phyloP scores from a whole-genome alignment of 2,329 filamentous ascomycete genomes.

The Alternaria novae-zelandiae region DNA sequence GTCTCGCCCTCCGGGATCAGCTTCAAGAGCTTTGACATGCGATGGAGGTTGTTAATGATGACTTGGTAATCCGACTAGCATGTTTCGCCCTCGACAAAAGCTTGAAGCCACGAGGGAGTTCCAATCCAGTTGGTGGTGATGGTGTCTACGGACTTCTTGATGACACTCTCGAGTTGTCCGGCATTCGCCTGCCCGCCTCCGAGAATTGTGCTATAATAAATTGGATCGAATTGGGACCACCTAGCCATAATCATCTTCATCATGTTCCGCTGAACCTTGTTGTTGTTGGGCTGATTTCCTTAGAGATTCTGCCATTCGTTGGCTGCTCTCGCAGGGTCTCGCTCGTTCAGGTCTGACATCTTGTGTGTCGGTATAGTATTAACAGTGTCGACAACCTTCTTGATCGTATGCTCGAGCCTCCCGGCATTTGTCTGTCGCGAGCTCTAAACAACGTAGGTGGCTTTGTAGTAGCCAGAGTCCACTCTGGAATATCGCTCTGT shows the following conservation, averaged over 20 bases:
- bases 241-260: too few species aligned
- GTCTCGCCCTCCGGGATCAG: neutral
- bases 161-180: neutral
- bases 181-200: neutral
- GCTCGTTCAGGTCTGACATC: too few species aligned
- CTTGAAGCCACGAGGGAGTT: neutral
- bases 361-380: too few species aligned
- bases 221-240: too few species aligned
- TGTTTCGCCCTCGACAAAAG: neutral
- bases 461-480: neutral
- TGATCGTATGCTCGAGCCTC: too few species aligned
- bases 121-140: neutral
- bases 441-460: neutral
- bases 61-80: neutral
- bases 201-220: too few species aligned
- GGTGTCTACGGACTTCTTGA: neutral
- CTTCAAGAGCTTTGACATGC: neutral
- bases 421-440: too few species aligned
- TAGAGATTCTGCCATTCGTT: too few species aligned
- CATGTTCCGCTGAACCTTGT: rapidly evolving
- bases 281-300: too few species aligned
- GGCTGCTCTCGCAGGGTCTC: too few species aligned
- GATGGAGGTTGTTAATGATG: neutral
- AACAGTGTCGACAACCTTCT: too few species aligned
- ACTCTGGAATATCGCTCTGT: neutral